Evolutionary conservation across 805 yeast species (phyloP), one percentile per base, ranked within the genome.

Genomic region (Yarrowia alimentaria): DNA sequence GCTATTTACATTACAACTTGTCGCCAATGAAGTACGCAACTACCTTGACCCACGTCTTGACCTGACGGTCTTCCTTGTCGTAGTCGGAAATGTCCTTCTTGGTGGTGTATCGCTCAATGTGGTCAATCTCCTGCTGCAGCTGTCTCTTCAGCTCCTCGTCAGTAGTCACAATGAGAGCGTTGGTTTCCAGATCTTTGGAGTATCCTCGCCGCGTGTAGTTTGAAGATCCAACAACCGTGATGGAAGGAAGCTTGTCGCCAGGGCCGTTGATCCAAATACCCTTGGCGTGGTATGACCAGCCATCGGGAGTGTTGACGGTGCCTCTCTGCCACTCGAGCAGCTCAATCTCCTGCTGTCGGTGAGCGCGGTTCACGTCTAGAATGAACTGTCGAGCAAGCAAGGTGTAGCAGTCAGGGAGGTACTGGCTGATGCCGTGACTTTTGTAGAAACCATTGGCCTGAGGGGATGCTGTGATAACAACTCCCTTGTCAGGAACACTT

Each of bases 241-340:
- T 68, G 14, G 83, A 74, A 1, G 97, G 96, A 10, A 63, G 61
- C 0, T 58, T 55, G 37, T 79, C 83, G 2, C 68, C 72, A 0
- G 88, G 84, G 10, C 72, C 70, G 7, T 78, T 72, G 0, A 86
- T 68, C 98, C 98, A 93, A 4, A 91, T 69, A 1, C 99, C 99
- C 63, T 93, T 93, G 11, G 99, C 98, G 63, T 93, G 99, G 65
- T 93, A 93, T 0, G 97, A 86, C 98, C 99, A 91, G 1, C 99
- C 99, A 21, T 72, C 76, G 0, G 81, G 76, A 6, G 84, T 77
- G 61, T 88, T 87, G 3, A 80, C 70, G 13, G 24, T 20, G 1
- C 99, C 99, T 42, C 77, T 79, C 60, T 78, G 76, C 99, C 99
- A 93, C 65, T 91, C 98, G 52, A 73, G 73, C 28, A 93, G 68